A percentile compares a stretch with the other conserved stretches of the same genome.
Evolutionary conservation across 2,329 filamentous ascomycete genomes (phyloP).

Genomic region (Fusarium miscanthi): DNA sequence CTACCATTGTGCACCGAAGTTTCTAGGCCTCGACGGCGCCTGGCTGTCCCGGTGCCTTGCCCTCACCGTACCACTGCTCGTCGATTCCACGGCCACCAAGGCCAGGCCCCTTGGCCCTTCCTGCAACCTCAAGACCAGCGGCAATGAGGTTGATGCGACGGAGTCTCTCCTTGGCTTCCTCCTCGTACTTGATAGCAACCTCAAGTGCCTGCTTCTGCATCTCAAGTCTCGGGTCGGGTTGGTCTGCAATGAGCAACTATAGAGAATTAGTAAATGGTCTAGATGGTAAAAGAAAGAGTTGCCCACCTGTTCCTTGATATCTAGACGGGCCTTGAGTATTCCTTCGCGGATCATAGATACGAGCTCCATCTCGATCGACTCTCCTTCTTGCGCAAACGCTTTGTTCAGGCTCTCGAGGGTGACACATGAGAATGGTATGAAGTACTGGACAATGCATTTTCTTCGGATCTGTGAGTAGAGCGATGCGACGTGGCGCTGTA

Average conservation of each 20-base stretch:
- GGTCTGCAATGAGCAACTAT: slow-evolving; percentile 78
- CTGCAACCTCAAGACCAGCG: slow-evolving; percentile 76
- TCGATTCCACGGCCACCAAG: slow-evolving; percentile 35
- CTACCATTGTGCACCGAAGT: neutral
- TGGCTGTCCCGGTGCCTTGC: slow-evolving; percentile 8
- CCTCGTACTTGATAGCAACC: slow-evolving; percentile 77
- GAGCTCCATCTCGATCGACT: slow-evolving; percentile 78
- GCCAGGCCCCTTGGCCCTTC: slow-evolving; percentile 35
- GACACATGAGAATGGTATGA: slow-evolving; percentile 89
- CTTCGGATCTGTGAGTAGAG: slow-evolving; percentile 82
- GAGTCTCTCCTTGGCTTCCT: slow-evolving; percentile 79
- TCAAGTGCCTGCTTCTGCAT: slow-evolving; percentile 78
- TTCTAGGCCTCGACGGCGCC: slow-evolving; percentile 24
- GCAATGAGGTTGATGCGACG: slow-evolving; percentile 80
- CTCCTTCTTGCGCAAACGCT: slow-evolving; percentile 75
- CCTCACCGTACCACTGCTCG: slow-evolving; percentile 52
- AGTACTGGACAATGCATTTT: slow-evolving; percentile 94
- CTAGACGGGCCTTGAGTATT: slow-evolving; percentile 81
- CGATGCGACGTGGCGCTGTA: slow-evolving; percentile 76
- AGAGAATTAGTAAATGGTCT: slow-evolving; percentile 12
- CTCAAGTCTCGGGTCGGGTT: slow-evolving; percentile 71
- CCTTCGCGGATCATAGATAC: slow-evolving; percentile 79
- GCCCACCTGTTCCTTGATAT: slow-evolving; percentile 78
- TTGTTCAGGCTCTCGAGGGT: slow-evolving; percentile 81
- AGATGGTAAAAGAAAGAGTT: slow-evolving; percentile 14